Evolutionary conservation across 495 filamentous ascomycete genomes (phyloP), one percentile per base, ranked within the genome.

Genomic region (Acidomyces sp.): DNA sequence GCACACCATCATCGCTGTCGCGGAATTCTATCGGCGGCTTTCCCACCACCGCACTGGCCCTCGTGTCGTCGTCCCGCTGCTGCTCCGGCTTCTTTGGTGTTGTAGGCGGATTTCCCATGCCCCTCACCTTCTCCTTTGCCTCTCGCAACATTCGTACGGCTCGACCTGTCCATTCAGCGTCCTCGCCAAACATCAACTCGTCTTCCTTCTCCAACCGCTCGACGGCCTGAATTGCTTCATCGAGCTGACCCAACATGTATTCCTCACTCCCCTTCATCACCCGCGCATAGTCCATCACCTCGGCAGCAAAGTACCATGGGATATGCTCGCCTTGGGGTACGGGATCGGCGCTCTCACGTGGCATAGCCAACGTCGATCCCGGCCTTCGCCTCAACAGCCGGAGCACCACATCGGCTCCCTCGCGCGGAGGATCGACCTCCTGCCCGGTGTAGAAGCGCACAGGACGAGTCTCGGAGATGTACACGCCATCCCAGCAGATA

Each of bases 211-310:
- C 82, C 59, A 93, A 85, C 37, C 58, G 59, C 46, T 74, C 67
- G 22, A 97, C 62, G 10, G 83, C 74, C 30, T 73, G 65, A 13
- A 93, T 78, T 52, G 96, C 90, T 6, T 63, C 51, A 41, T 86
- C 73, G 55, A 77, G 88, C 57, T 95, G 79, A 36, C 72, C 64
- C 13, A 60, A 52, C 80, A 97, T 86, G 51, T 96, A 96, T 12
- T 80, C 75, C 56, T 84, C 79, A 3, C 80, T 85, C 10, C 88
- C 90, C 60, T 84, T 93, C 82, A 97, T 95, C 32, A 97, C 77
- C 34, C 90, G 72, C 34, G 86, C 85, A 63, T 94, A 96, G 56
- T 97, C 90, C 54, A 85, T 72, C 15, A 94, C 85, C 49, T 93
- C 90, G 2, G 85, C 86, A 23, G 82, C 84, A 62, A 88, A 82